Conservation (phyloP, 2,329 filamentous ascomycete genomes). For the Coniochaeta ligniaria region DNA sequence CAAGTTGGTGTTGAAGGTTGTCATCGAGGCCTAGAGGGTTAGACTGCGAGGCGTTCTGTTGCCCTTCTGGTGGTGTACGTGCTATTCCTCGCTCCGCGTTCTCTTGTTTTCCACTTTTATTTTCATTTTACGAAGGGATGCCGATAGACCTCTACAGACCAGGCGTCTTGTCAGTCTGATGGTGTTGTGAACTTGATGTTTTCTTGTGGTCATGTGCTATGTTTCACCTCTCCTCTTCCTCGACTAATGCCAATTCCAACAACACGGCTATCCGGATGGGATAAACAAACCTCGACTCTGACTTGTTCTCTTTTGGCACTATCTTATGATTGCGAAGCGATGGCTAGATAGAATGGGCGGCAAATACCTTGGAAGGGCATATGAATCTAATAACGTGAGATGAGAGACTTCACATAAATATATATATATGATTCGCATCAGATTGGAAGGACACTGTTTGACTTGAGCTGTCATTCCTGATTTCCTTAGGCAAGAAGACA, state of each 20-base stretch:
- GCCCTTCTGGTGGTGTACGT: background rate
- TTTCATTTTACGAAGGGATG: background rate
- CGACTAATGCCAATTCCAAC: background rate
- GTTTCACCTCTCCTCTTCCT: background rate
- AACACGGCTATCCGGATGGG: background rate
- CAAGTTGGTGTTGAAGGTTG: constrained; percentile 65
- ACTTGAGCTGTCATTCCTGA: background rate
- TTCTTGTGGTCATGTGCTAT: background rate
- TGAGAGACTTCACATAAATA: background rate
- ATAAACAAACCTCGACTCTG: background rate
- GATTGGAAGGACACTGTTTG: background rate
- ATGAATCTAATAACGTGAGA: background rate
- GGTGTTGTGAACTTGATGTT: background rate
- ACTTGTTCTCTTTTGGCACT: background rate
- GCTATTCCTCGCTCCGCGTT: background rate
- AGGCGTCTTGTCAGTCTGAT: background rate
- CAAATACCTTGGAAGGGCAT: background rate
- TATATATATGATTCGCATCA: background rate
- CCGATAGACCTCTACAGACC: background rate
- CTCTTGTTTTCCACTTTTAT: background rate
- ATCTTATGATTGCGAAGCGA: background rate
- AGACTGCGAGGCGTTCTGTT: constrained; percentile 1
- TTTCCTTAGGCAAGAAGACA: no score
- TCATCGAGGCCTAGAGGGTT: constrained; percentile 43
- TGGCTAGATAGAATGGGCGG: background rate